These are phyloP conservation scores for Anisodus acutangulus DNA, from an alignment of 257 asterid genomes.

Conservation along the genomic window DNA sequence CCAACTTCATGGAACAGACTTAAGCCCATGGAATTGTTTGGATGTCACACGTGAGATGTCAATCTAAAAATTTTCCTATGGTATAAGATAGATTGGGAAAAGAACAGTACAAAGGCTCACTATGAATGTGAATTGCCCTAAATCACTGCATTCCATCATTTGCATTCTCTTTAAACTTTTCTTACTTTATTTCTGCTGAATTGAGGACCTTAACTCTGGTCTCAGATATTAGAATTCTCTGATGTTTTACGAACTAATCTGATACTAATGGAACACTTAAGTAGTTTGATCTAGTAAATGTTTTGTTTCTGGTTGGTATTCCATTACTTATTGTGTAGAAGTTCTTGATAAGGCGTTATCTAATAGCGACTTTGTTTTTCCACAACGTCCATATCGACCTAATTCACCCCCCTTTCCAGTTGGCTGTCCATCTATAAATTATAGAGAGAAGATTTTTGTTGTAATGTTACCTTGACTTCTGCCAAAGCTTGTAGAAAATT, in stretches of 20 bases:
- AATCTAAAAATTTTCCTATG: not conserved
- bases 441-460: not conserved
- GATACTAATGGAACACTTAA: not conserved
- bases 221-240: not conserved
- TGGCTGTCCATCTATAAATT: not conserved
- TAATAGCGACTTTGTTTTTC: not conserved
- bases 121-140: not conserved
- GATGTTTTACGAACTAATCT: not conserved
- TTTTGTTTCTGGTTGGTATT: not conserved
- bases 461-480: slow-evolving; percentile 34
- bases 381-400: not conserved
- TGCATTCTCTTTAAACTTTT: not conserved
- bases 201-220: not conserved
- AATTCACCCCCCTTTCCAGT: not conserved
- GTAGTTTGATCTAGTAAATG: not conserved
- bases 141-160: not conserved
- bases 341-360: not conserved
- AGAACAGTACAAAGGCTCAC: not conserved
- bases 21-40: not conserved
- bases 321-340: slow-evolving; percentile 1
- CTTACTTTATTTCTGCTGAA: not conserved
- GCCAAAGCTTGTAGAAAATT: slow-evolving; percentile 10
- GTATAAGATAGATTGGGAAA: not conserved
- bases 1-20: not conserved
- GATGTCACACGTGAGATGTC: not conserved